Base-by-base conservation (phyloP, 768 basidiomycete species). In the Termitomyces sp. region DNA sequence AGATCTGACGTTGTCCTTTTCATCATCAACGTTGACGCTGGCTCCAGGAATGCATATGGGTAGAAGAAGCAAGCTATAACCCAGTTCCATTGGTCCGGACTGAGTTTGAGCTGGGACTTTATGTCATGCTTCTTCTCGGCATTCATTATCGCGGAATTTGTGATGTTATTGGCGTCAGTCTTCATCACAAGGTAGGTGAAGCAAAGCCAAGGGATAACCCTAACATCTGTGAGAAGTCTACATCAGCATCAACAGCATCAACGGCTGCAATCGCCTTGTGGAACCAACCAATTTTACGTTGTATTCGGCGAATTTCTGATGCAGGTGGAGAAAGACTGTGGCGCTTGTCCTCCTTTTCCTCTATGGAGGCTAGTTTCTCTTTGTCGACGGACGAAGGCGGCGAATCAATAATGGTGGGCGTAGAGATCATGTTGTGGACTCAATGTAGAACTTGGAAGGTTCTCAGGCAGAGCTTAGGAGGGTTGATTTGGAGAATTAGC, bases 61-160 rank as follows among this genome's bases (percentile, higher is more conserved):
- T 61, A 61, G 18, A 61, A 61, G n/a, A 61, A 61, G 44, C 60
- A 58, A 20, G 60, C 51, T 30, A 61, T 58, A 40, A 32, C 57
- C 60, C 60, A 61, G 45, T 56, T 61, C 60, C 60, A 61, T 48
- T 61, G 60, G 11, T 26, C 47, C 22, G 60, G 57, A 35, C 35
- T 58, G 13, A 61, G 26, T 9, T 49, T 47, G 16, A 61, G 60
- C 41, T 58, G 57, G 20, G 57, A 47, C 51, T 61, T 61, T 26
- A 61, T 61, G 28, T 58, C 60, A 44, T 61, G 60, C 16, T 58
- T 58, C 36, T 35, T 32, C 43, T 61, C 60, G 24, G 44, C 36
- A 53, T 61, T 61, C 60, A 61, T 58, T 20, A 61, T 61, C 5
- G 60, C 60, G 22, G 60, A 54, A 30, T 61, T 61, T 8, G 57